Evolutionary conservation across 306 rosid species (phyloP), one percentile per base, ranked within the genome.

Genomic region (Psophocarpus tetragonolobus): DNA sequence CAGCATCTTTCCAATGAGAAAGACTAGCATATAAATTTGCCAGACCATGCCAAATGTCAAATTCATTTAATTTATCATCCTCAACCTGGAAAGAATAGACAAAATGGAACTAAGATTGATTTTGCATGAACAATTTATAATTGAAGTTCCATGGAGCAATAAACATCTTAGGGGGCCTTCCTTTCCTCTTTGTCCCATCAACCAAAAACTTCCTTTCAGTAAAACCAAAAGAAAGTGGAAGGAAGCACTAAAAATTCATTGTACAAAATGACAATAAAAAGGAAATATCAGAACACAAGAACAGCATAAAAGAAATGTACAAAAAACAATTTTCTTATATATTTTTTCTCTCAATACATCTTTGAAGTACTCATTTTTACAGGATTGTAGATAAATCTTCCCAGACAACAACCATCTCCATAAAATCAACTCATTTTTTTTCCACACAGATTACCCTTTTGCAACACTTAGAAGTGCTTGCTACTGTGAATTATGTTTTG

Each of bases 11-110:
- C 98, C 96, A 96, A 78, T 81, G 90, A 66, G 96, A 91, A 79
- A 96, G 97, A 71, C 93, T 92, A 33, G 96, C 89, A 84, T 96
- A 96, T 64, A 96, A 87, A 79, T 85, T 87, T 78, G 98, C 91
- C 56, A 96, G 88, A 78, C 96, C 99, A 51, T 92, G 95, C 99
- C 99, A 96, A 82, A 92, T 90, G 26, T 96, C 98, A 74, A 85
- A 84, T 71, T 92, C 99, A 32, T 88, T 67, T 74, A 92, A 86
- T 83, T 85, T 88, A 74, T 96, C 90, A 73, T 87, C 93, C 70
- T 82, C 90, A 62, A 71, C 76, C 99, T 96, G 84, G 58, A 76
- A 80, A 63, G 53, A 71, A 47, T 70, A 20, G 58, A 78, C 17
- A 78, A 85, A 71, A 81, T 8, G 4, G 42, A 10, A 36, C 15